Base-by-base conservation (phyloP, 108 stramenopile species). In the Nitzschia sp. region DNA sequence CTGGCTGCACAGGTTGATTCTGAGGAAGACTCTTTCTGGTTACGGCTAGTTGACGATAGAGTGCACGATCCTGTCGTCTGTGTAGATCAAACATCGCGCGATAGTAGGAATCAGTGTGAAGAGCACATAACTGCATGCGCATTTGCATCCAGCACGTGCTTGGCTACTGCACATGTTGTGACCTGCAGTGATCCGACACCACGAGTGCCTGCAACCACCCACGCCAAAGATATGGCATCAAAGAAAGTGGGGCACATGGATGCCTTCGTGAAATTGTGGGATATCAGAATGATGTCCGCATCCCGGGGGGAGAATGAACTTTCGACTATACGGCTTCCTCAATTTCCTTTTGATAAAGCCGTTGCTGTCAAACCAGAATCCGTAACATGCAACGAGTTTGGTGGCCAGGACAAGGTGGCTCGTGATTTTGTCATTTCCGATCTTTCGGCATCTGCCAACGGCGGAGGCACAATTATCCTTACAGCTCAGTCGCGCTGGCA, bases 1-100 rank as follows among this genome's bases (percentile, higher is more conserved):
- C 45, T 69, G 6, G 75, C 68, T 19, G 75, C 75, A 8, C 66
- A 65, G 31, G 75, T 76, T 2, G 75, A 76, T 70, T 21, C 53
- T 16, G 69, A 70, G 25, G 44, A 70, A 29, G 69, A 70, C 25
- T 36, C 69, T 26, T 57, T 70, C 33, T 61, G 69, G 58, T 45
- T 35, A 1, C 66, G 52, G 53, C 21, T 66, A 17, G 26, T 66
- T 28, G 66, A 66, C 26, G 25, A 47, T 31, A 33, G 8, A 17
- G 29, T 27, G 27, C 48, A 23, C 1, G 35, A 31, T 2, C 58
- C 69, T 32, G 58, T 56, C 28, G 59, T 70, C 15, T 45, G 57
- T 21, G 29, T 70, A 22, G 69, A 70, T 52, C 6, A 25, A 27
- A 60, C 58, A 15, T 46, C 48, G n/a, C 30, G 23, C 1, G 58